Conservation (phyloP, 208 protist species). For the Leishmania gerbilli region DNA sequence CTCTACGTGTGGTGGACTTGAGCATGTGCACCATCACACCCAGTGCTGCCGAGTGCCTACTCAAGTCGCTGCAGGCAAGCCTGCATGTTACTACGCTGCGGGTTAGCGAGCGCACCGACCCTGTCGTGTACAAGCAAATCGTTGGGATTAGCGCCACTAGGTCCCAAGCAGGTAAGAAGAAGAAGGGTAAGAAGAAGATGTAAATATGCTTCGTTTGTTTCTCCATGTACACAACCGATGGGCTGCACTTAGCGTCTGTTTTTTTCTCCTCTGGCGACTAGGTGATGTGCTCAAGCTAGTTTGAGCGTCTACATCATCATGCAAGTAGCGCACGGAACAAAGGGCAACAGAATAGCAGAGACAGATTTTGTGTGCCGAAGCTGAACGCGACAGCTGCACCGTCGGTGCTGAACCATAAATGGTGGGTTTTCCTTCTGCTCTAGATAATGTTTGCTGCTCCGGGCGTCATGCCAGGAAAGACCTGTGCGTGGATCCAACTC, state of each 20-base stretch:
- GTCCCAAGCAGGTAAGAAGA: constrained; percentile 39
- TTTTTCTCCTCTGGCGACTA: constrained; percentile 8
- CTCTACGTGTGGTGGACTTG: constrained; percentile 66
- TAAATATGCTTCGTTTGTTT: background rate
- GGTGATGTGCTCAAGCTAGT: background rate
- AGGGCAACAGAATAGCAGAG: background rate
- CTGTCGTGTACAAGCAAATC: constrained; percentile 65
- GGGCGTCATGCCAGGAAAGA: background rate
- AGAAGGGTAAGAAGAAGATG: constrained; percentile 33
- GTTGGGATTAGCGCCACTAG: constrained; percentile 54
- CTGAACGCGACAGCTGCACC: background rate
- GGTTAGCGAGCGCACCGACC: constrained; percentile 68
- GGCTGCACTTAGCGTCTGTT: background rate
- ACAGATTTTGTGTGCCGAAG: background rate
- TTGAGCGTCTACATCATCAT: background rate
- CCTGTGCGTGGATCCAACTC: background rate
- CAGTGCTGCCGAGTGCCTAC: constrained; percentile 45
- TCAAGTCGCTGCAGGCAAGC: constrained; percentile 63
- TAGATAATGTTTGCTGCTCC: background rate
- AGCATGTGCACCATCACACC: constrained; percentile 76
- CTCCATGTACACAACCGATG: constrained; percentile 14
- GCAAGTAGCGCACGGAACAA: background rate
- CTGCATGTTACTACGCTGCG: constrained; percentile 42
- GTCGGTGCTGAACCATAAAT: background rate
- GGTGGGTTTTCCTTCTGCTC: background rate